Percentiles rank a stretch among this genome's conserved stretches.
Evolutionary conservation across 208 protist species (phyloP).

Genomic region (Acanthamoeba healyi): DNA sequence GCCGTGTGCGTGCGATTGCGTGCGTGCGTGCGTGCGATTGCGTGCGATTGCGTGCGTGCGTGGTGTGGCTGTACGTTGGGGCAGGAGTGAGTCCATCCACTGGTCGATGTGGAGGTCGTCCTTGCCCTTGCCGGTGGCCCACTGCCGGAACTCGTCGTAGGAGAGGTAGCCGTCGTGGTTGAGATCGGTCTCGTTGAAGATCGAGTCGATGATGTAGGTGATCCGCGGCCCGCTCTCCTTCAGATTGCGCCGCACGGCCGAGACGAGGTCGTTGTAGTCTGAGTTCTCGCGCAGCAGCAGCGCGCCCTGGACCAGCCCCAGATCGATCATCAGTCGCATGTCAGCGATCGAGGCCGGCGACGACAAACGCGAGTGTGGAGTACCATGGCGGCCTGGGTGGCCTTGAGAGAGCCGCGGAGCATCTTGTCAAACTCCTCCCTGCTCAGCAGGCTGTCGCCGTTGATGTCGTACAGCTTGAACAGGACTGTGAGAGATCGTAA

Average conservation of each 20-base stretch:
- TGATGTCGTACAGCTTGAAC: slow-evolving; percentile 51
- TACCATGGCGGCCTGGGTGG: slow-evolving; percentile 45
- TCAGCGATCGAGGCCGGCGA: too few species aligned
- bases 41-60: too few species aligned
- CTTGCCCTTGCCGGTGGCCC: slow-evolving; percentile 46
- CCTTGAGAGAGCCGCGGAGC: slow-evolving; percentile 37
- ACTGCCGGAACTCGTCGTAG: slow-evolving; percentile 39
- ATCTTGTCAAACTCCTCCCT: slow-evolving; percentile 32
- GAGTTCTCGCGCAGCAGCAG: neutral
- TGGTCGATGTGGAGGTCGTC: slow-evolving; percentile 61
- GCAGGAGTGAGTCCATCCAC: slow-evolving; percentile 21
- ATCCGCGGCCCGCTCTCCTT: slow-evolving; percentile 32
- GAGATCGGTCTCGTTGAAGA: slow-evolving; percentile 43
- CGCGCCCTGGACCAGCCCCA: neutral
- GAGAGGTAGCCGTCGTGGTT: slow-evolving; percentile 31
- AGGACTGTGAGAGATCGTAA: neutral
- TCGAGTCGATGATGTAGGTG: slow-evolving; percentile 55
- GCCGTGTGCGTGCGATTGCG: too few species aligned
- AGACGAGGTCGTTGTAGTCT: slow-evolving; percentile 20
- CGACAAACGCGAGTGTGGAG: neutral
- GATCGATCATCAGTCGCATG: neutral
- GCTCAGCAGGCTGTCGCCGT: slow-evolving; percentile 2
- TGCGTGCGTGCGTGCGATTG: too few species aligned
- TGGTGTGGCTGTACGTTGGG: neutral
- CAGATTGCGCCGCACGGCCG: slow-evolving; percentile 37